phyloP scores from a whole-genome alignment of 1,284 basidiomycete species.

The Naganishia albida region DNA sequence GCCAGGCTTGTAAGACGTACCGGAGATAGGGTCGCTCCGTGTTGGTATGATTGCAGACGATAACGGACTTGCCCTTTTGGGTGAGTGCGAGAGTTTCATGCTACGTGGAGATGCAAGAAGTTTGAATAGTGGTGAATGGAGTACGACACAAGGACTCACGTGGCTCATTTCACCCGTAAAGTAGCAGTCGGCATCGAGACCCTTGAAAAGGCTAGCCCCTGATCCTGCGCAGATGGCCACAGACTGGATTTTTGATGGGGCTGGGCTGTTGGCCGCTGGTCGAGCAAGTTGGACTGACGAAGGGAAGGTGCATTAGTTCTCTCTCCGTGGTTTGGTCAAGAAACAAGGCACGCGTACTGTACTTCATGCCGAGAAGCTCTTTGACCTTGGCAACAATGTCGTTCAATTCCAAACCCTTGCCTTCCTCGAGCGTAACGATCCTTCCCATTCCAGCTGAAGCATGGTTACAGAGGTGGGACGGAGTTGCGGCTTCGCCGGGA shows the following conservation, averaged over 20 bases:
- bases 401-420: slow-evolving; percentile 51
- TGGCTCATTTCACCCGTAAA: slow-evolving; percentile 91
- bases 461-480: slow-evolving; percentile 40
- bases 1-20: slow-evolving; percentile 62
- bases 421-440: slow-evolving; percentile 60
- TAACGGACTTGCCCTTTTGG: slow-evolving; percentile 69
- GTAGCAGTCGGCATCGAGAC: slow-evolving; percentile 73
- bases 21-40: slow-evolving; percentile 84
- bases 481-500: slow-evolving; percentile 37
- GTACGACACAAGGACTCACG: slow-evolving; percentile 56
- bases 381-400: slow-evolving; percentile 69
- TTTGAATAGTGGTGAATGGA: slow-evolving; percentile 16
- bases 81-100: slow-evolving; percentile 79
- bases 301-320: neutral
- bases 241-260: slow-evolving; percentile 41
- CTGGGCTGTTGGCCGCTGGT: slow-evolving; percentile 44
- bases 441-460: slow-evolving; percentile 66
- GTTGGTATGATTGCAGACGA: slow-evolving; percentile 83
- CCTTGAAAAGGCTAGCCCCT: slow-evolving; percentile 71
- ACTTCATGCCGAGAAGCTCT: slow-evolving; percentile 63
- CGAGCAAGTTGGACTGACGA: slow-evolving; percentile 74
- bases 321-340: neutral
- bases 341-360: slow-evolving; percentile 58
- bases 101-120: slow-evolving; percentile 52
- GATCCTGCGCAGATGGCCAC: slow-evolving; percentile 85